These are phyloP conservation scores for Pseudoscleropodium purum DNA, from an alignment of 225 moss, liverwort and hornwort genomes.

Conservation along the genomic window DNA sequence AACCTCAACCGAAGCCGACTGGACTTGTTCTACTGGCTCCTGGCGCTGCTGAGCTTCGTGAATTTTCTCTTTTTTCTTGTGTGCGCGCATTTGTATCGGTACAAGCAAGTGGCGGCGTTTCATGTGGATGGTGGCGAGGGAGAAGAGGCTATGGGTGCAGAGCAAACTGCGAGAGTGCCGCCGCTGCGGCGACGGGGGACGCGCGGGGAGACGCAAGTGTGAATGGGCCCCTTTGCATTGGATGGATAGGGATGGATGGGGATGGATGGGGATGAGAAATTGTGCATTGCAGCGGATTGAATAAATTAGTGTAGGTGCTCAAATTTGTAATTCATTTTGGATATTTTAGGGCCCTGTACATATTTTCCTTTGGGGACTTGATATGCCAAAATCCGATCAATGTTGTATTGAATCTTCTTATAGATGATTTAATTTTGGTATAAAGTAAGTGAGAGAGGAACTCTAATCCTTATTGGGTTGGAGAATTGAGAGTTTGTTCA, in stretches of 20 bases:
- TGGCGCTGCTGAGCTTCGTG: constrained; percentile 31
- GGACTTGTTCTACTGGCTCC: constrained; percentile 55
- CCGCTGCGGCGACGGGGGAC: neutral
- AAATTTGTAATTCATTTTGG: neutral
- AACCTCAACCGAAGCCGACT: constrained; percentile 52
- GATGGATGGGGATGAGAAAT: neutral
- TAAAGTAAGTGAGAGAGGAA: neutral
- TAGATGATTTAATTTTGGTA: neutral
- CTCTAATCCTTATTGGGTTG: neutral
- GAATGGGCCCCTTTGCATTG: neutral
- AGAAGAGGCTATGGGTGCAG: neutral
- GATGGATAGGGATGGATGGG: neutral
- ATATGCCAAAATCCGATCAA: no score
- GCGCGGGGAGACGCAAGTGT: constrained; percentile 1
- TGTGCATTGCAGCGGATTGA: neutral
- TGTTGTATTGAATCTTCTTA: neutral
- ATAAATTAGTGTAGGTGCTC: neutral
- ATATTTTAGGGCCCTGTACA: neutral
- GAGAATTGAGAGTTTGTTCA: neutral
- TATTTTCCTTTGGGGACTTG: neutral
- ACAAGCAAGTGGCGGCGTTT: constrained; percentile 20
- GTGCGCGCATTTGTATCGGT: constrained; percentile 21
- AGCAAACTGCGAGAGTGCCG: neutral
- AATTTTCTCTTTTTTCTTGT: constrained; percentile 39
- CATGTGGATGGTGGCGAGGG: neutral